phyloP scores from a whole-genome alignment of 2,329 filamentous ascomycete genomes.

The Penicillium sp. region DNA sequence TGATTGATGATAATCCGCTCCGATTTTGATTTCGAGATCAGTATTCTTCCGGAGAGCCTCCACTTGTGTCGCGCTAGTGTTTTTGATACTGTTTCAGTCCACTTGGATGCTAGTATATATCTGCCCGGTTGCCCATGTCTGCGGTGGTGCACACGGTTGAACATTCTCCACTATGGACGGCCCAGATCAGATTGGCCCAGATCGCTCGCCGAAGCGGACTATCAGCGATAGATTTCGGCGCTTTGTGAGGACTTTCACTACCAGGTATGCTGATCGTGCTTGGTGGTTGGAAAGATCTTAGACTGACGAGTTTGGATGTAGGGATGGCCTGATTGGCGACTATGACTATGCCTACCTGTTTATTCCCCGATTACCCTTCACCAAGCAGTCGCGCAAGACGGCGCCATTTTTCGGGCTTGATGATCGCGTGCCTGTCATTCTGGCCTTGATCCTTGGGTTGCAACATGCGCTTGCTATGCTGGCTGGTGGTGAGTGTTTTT shows the following conservation, averaged over 20 bases:
- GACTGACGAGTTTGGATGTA: constrained; percentile 22
- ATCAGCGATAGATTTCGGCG: constrained; percentile 33
- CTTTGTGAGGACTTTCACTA: constrained; percentile 37
- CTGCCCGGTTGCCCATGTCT: no score
- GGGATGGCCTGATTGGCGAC: constrained; percentile 69
- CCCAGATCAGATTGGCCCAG: constrained; percentile 42
- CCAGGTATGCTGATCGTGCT: constrained; percentile 28
- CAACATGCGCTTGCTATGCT: constrained; percentile 66
- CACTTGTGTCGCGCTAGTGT: no score
- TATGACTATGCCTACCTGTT: constrained; percentile 93
- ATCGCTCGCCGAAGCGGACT: constrained; percentile 34
- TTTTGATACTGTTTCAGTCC: no score
- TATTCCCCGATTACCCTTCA: constrained; percentile 73
- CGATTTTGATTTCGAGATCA: no score
- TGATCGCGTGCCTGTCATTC: constrained; percentile 60
- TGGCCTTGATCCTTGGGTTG: constrained; percentile 61
- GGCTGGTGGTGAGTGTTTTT: constrained; percentile 40
- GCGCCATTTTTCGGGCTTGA: constrained; percentile 66
- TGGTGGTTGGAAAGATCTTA: not conserved
- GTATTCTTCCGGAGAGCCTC: no score
- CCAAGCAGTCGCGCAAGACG: constrained; percentile 55
- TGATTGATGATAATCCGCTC: no score
- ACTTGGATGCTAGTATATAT: no score
- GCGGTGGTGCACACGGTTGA: no score
- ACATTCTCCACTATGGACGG: constrained; percentile 26